Evolutionary conservation across 257 asterid species (phyloP).

Genomic region (Lycium ferocissimum): DNA sequence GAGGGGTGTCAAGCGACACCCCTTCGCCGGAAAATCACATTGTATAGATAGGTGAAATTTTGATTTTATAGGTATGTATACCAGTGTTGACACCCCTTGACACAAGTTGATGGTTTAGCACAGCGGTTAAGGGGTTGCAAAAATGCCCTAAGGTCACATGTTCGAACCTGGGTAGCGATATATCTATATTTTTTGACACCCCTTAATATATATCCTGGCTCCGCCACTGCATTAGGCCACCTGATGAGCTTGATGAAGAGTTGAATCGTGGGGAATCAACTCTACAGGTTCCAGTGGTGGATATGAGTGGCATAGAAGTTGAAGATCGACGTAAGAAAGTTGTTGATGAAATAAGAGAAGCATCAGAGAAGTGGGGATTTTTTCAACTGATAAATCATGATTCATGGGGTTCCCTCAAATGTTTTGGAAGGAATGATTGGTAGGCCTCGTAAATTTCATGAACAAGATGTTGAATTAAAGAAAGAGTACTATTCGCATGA

Average conservation of each 20-base stretch:
- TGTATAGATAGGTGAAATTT: too few species aligned
- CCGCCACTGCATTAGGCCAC: too few species aligned
- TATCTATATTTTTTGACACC: too few species aligned
- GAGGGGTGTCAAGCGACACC: too few species aligned
- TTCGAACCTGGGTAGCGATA: too few species aligned
- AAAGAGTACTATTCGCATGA: slow-evolving; percentile 46
- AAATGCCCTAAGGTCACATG: too few species aligned
- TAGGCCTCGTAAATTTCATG: slow-evolving; percentile 63
- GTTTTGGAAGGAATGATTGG: slow-evolving; percentile 63
- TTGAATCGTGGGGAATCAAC: slow-evolving; percentile 5
- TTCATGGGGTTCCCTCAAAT: slow-evolving; percentile 45
- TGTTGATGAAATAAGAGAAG: slow-evolving; percentile 40
- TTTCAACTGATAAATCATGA: slow-evolving; percentile 70
- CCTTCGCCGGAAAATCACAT: too few species aligned
- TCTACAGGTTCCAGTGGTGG: slow-evolving; percentile 56
- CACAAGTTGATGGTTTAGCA: too few species aligned
- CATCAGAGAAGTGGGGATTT: slow-evolving; percentile 67
- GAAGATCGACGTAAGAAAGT: slow-evolving; percentile 37
- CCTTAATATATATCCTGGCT: too few species aligned
- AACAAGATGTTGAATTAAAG: slow-evolving; percentile 61
- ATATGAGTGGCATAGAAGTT: slow-evolving; percentile 41
- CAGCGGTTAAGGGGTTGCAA: too few species aligned
- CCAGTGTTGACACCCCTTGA: too few species aligned
- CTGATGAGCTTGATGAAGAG: slow-evolving; percentile 50
- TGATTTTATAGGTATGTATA: too few species aligned